Conservation (phyloP, 106 monocot genomes). For the Phalaenopsis equestris region DNA sequence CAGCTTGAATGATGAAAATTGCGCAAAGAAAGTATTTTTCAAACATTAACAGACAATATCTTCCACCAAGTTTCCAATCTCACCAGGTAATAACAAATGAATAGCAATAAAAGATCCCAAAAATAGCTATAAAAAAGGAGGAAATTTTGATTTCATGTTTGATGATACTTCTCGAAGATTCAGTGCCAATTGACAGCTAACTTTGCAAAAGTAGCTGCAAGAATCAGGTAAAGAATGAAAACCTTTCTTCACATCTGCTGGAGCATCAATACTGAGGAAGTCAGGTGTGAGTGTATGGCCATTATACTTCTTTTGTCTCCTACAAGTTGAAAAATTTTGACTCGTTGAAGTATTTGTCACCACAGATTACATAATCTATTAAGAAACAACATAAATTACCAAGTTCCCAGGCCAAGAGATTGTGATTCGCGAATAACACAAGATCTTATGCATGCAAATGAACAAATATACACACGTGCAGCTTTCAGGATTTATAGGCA, state of each 20-base stretch:
- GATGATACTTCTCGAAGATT: neutral
- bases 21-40: neutral
- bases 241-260: slow-evolving; percentile 30
- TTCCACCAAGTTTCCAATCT: neutral
- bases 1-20: neutral
- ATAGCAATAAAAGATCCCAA: neutral
- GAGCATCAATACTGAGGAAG: slow-evolving; percentile 14
- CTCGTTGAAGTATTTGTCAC: neutral
- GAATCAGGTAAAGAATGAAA: slow-evolving; percentile 10
- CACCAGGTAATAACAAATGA: neutral
- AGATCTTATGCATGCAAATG: too few species aligned
- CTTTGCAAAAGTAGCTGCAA: neutral
- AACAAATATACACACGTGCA: too few species aligned
- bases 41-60: neutral
- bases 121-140: neutral
- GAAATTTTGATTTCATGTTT: neutral
- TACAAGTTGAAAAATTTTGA: slow-evolving; percentile 18
- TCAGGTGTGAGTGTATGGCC: slow-evolving; percentile 6
- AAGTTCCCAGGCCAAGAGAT: neutral
- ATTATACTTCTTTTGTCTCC: slow-evolving; percentile 12
- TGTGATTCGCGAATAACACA: too few species aligned
- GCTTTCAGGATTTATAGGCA: neutral
- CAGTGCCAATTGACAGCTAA: neutral
- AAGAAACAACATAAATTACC: neutral
- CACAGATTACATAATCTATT: neutral